Conservation (phyloP, 148 eudicot species). For the Rhododendron williamsianum region DNA sequence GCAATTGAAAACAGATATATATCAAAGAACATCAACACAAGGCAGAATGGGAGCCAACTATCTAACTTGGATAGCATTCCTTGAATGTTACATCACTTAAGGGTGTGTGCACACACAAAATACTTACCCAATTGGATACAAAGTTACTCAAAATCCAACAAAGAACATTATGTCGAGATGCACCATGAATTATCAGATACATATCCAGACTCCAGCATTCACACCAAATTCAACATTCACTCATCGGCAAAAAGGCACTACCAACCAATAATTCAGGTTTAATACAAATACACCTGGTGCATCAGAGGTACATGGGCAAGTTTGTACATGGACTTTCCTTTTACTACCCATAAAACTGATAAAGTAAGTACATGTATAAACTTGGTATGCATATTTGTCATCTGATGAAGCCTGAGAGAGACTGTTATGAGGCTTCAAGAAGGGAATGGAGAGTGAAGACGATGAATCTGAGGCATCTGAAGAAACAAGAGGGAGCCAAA, state of each 20-base stretch:
- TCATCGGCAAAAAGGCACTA: not conserved
- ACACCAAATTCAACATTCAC: not conserved
- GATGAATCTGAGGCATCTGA: not conserved
- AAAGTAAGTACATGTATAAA: not conserved
- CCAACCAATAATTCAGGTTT: not conserved
- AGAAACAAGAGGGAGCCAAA: not conserved
- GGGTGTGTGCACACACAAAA: not conserved
- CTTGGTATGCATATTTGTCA: not conserved
- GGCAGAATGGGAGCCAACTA: not conserved
- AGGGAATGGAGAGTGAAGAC: not conserved
- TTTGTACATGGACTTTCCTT: not conserved
- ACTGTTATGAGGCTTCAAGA: not conserved
- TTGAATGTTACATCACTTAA: not conserved
- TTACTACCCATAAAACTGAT: not conserved
- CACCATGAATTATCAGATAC: not conserved
- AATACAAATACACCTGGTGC: not conserved
- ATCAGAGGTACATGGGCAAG: not conserved
- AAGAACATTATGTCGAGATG: not conserved
- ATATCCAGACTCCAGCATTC: not conserved
- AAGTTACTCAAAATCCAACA: not conserved
- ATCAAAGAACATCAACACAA: not conserved
- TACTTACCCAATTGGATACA: not conserved
- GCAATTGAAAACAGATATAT: not conserved
- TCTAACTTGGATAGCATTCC: not conserved
- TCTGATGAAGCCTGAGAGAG: not conserved